Percentiles rank a stretch among this genome's conserved stretches.
Evolutionary conservation across 2,329 filamentous ascomycete genomes (phyloP).

Genomic region (Aspergillus sergii): DNA sequence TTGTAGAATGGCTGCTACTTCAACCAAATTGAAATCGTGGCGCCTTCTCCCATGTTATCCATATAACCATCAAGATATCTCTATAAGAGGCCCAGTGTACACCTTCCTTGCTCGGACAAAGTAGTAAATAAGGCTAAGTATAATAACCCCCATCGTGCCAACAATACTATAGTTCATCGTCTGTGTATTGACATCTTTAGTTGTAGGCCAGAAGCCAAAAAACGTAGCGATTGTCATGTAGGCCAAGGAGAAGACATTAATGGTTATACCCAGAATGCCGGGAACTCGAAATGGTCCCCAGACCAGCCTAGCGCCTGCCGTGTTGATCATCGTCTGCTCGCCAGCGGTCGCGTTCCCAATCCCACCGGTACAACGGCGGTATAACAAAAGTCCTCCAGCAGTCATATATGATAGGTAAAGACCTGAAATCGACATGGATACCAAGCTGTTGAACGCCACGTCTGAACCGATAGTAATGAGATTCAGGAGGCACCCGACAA

Average conservation of each 20-base stretch:
- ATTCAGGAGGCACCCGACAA: conserved; percentile 31
- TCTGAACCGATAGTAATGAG: conserved; percentile 38
- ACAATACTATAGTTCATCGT: conserved; percentile 53
- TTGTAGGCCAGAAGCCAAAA: conserved; percentile 53
- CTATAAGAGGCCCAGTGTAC: conserved; percentile 36
- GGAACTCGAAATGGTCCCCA: conserved; percentile 34
- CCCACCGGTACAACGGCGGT: conserved; percentile 27
- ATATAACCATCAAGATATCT: conserved; percentile 9
- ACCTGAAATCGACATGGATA: conserved; percentile 36
- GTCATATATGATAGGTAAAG: conserved; percentile 35
- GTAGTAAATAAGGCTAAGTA: conserved; percentile 47
- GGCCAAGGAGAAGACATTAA: conserved; percentile 48
- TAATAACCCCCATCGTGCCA: conserved; percentile 45
- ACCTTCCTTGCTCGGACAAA: conserved; percentile 34
- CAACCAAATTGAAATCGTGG: too few species aligned
- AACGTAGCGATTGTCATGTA: conserved; percentile 53
- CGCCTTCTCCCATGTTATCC: too few species aligned
- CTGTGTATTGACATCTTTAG: conserved; percentile 36
- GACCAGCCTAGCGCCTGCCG: conserved; percentile 28
- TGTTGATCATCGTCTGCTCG: conserved; percentile 26
- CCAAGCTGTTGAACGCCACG: conserved; percentile 36
- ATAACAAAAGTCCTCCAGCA: conserved; percentile 29
- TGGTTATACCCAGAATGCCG: conserved; percentile 38
- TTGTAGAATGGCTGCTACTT: too few species aligned
- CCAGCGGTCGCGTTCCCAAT: conserved; percentile 19